Conservation (phyloP, 495 filamentous ascomycete species). For the Ramalina intermedia region DNA sequence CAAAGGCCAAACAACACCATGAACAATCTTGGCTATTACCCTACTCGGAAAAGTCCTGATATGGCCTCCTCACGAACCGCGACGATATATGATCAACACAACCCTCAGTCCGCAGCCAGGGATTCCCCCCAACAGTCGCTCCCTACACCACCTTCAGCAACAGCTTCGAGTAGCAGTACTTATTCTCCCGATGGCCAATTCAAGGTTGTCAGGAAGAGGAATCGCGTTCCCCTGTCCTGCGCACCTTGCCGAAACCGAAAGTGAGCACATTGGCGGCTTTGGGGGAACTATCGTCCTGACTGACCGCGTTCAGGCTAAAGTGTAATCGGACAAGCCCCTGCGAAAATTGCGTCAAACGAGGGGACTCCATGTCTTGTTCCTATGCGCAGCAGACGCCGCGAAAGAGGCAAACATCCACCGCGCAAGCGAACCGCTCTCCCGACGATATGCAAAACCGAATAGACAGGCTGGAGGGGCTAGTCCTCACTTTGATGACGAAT, state of each 20-base stretch:
- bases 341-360: constrained; percentile 87
- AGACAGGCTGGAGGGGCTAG: constrained; percentile 87
- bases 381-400: constrained; percentile 71
- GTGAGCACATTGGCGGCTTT: constrained; percentile 35
- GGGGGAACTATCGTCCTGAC: constrained; percentile 7
- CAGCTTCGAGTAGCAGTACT: constrained; percentile 54
- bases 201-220: constrained; percentile 83
- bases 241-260: constrained; percentile 89
- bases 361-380: constrained; percentile 69
- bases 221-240: constrained; percentile 87
- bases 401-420: constrained; percentile 57
- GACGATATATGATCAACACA: constrained; percentile 1
- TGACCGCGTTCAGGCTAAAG: constrained; percentile 48
- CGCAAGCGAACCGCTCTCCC: constrained; percentile 44
- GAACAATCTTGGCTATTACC: not conserved
- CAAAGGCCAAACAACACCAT: too few relatives aligned
- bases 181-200: constrained; percentile 80
- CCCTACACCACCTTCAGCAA: constrained; percentile 82
- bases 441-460: constrained; percentile 99
- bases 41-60: not conserved
- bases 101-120: not conserved
- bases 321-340: constrained; percentile 88
- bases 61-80: not conserved
- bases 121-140: constrained; percentile 41
- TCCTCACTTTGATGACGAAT: constrained; percentile 91